Conservation (phyloP, 2,329 filamentous ascomycete genomes). For the Elsinoe fawcettii region DNA sequence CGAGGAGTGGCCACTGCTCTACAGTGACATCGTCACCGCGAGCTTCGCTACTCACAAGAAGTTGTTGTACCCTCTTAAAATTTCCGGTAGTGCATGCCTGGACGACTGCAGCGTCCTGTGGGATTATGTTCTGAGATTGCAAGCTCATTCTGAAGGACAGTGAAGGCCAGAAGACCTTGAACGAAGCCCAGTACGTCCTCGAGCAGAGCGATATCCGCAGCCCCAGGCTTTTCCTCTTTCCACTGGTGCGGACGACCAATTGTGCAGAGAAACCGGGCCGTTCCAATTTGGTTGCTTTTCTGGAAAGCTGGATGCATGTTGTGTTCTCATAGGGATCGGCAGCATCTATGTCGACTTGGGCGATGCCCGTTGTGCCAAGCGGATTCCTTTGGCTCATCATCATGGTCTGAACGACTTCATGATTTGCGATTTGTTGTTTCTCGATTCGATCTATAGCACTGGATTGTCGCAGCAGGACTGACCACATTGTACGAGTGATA, state of each 20-base stretch:
- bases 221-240: background rate
- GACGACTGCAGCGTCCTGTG: background rate
- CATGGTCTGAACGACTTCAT: background rate
- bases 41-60: background rate
- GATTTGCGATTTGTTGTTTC: background rate
- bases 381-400: background rate
- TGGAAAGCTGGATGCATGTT: background rate
- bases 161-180: background rate
- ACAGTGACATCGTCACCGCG: background rate
- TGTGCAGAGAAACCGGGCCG: background rate
- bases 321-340: background rate
- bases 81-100: background rate
- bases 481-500: background rate
- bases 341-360: background rate
- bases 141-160: background rate
- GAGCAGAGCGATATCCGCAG: background rate
- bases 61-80: background rate
- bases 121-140: background rate
- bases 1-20: background rate
- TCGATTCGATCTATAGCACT: background rate
- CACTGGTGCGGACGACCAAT: background rate
- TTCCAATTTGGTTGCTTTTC: background rate
- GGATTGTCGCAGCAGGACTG: background rate
- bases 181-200: background rate
- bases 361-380: background rate